These are phyloP conservation scores for Linum usitatissimum DNA, from an alignment of 345 rosid genomes.

Conservation along the genomic window DNA sequence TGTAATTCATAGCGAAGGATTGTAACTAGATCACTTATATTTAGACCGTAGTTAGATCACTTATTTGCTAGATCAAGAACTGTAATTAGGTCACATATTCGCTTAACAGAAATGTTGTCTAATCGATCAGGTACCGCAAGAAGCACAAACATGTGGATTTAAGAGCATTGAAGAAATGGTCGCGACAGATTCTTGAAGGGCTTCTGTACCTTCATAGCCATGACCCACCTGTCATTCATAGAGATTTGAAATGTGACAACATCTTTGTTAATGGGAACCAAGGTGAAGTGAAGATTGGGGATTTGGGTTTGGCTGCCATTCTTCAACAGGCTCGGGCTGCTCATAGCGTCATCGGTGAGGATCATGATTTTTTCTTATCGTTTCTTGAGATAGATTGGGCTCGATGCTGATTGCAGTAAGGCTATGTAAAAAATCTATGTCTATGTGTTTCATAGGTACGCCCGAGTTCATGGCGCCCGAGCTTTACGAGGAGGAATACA, in stretches of 20 bases:
- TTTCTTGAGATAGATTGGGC: background rate
- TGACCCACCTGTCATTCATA: constrained; percentile 27
- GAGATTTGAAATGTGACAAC: constrained; percentile 30
- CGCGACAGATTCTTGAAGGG: constrained; percentile 27
- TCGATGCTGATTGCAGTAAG: too few species aligned
- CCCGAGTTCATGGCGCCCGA: constrained; percentile 33
- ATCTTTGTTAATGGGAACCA: constrained; percentile 30
- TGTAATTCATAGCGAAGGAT: background rate
- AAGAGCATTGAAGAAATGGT: constrained; percentile 31
- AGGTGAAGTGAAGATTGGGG: constrained; percentile 30
- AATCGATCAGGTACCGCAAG: constrained; percentile 17
- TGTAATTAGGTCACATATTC: background rate
- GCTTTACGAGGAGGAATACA: constrained; percentile 30
- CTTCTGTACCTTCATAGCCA: constrained; percentile 29
- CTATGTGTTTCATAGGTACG: constrained; percentile 16
- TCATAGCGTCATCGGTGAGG: constrained; percentile 30
- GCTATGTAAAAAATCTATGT: background rate
- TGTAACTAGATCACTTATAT: too few species aligned
- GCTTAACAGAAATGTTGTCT: background rate
- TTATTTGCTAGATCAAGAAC: too few species aligned
- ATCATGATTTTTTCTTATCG: background rate
- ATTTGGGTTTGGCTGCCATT: constrained; percentile 27
- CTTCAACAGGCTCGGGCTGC: constrained; percentile 30
- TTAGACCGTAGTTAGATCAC: too few species aligned
- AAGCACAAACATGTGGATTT: constrained; percentile 27